Evolutionary conservation across 2,329 filamentous ascomycete genomes (phyloP).

Genomic region (Sporothrix protearum): DNA sequence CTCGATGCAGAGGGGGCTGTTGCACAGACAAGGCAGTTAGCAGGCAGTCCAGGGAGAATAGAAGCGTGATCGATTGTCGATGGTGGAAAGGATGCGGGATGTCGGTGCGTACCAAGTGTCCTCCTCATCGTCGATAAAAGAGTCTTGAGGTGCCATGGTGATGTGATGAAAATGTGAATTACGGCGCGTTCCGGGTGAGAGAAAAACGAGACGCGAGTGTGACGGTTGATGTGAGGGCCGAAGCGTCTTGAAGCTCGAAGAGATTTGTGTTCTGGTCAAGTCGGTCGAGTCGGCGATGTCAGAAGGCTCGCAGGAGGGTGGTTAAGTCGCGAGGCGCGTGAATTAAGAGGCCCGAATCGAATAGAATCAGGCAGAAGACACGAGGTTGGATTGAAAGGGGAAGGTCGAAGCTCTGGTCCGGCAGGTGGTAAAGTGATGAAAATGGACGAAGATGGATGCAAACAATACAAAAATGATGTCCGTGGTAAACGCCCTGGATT

Average conservation of each 20-base stretch:
- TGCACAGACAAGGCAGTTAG: slow-evolving; percentile 30
- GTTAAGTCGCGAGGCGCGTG: slow-evolving; percentile 10
- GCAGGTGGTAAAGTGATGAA: not conserved
- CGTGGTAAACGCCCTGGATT: slow-evolving; percentile 10
- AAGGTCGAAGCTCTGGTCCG: slow-evolving; percentile 1
- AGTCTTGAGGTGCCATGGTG: slow-evolving; percentile 65
- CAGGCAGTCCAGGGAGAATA: not conserved
- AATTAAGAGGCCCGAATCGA: not conserved
- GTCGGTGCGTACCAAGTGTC: slow-evolving; percentile 57
- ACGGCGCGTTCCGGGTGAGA: slow-evolving; percentile 14
- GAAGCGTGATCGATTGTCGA: not conserved
- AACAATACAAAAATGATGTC: not conserved
- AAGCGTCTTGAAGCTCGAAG: not conserved
- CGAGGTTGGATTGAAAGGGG: not conserved
- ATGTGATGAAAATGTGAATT: slow-evolving; percentile 20
- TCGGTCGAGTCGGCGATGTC: not conserved
- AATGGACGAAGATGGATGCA: not conserved
- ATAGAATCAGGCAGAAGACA: not conserved
- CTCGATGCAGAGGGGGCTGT: slow-evolving; percentile 93
- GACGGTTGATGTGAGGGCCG: not conserved
- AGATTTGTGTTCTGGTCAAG: not conserved
- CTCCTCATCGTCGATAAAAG: slow-evolving; percentile 68
- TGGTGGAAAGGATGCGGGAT: not conserved
- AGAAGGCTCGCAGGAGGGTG: not conserved
- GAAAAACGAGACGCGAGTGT: not conserved